Base-by-base conservation (phyloP, 768 basidiomycete species). In the Boletus sp. region DNA sequence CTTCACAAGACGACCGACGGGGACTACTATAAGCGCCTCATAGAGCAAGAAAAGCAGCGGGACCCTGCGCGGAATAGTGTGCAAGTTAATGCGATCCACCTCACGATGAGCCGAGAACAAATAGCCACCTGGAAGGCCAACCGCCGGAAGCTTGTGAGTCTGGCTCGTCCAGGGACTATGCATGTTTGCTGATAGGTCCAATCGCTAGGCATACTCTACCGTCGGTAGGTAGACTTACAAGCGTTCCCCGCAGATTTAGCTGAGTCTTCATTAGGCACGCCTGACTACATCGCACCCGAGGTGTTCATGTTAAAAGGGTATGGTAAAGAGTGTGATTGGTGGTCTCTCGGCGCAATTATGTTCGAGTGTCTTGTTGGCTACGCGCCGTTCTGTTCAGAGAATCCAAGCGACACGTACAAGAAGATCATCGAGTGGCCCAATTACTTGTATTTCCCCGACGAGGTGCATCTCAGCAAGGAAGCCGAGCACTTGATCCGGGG, bases 91-190 rank as follows among this genome's bases (percentile, higher is more conserved):
- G 86, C 93, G 5, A 98, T 99, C 68, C 92, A 98, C 67, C 78
- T 99, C 56, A 98, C 96, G 0, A 97, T 98, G 88, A 93, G 87
- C 67, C 88, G 94, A 64, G 90, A 93, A 68, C 88, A 92, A 70
- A 99, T 99, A 61, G 94, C 93, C 38, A 99, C 96, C 3, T 99
- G 96, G 96, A 98, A 98, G 72, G 95, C 95, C 10, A 99, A 98
- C 72, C 82, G 96, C 60, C 83, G 96, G 72, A 98, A 97, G 74
- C 76, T 99, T 63, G 93, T 93, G 63, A 55, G 80, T 70, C 29
- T 23, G 10, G 35, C 7, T 30, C 23, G 8, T 48, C 17, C 14
- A 11, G 29, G 41, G 15, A 32, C 25, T 8, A 29, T 40, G 35
- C 3, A 43, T 46, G 23, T 53, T 43, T 30, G 46, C 53, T 60